Base-by-base conservation (phyloP, 2,329 filamentous ascomycete genomes). In the Monosporascus sp. region DNA sequence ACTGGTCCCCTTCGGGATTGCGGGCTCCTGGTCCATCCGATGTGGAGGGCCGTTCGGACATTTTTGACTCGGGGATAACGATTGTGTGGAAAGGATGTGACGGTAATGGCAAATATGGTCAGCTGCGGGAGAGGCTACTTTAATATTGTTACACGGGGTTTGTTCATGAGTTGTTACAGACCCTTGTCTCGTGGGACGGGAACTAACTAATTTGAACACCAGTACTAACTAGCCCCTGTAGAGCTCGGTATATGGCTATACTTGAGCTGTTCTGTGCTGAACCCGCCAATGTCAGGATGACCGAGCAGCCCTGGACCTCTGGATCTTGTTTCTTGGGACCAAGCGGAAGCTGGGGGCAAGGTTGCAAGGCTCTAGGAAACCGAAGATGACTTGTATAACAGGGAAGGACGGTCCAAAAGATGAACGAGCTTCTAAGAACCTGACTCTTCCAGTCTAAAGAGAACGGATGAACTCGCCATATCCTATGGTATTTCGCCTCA, bases 1-100 rank as follows among this genome's bases (percentile, higher is more conserved):
- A 64, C 51, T 61, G 61, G 52, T 50, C 57, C 37, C 58, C 64
- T 43, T 60, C 59, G 51, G 60, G 55, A 54, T 61, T 69, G 54
- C 53, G 67, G 43, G 64, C 65, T 45, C 59, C 59, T 31, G 67
- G 65, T 22, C 72, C 72, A 35, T 68, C 68, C 49, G 73, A 75
- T 20, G 74, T 76, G 57, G 68, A 75, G 36, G 74, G 74, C 63
- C 74, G 68, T 52, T 66, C 66, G 52, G 65, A 57, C 67, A 67
- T 68, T n/a, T 35, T n/a, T 31, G 11, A 27, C 24, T 46, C 7
- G 43, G 43, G 11, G 43, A 46, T 46, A 46, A 57, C 43, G 54
- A 48, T 48, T 58, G 53, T 55, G 60, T 60, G 53, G 52, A 55
- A 50, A 58, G 58, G 38, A 62, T 58, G 59, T 59, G 56, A 63